Evolutionary conservation across 306 rosid species (phyloP).

Genomic region (Sechiopsis laciniata): DNA sequence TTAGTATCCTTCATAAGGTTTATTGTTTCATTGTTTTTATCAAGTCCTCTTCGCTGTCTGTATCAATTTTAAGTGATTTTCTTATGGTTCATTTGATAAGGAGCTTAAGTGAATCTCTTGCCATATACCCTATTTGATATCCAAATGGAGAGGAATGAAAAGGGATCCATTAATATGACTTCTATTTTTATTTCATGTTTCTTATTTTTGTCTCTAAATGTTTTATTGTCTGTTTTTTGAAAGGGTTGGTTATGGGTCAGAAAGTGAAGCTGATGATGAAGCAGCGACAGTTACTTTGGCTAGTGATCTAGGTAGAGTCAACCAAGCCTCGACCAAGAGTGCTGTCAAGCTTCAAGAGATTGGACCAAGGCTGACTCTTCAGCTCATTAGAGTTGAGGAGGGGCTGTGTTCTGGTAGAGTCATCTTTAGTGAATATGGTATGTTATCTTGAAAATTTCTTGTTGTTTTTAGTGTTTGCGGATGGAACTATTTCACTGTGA

Average conservation of each 20-base stretch:
- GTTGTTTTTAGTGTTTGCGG: background rate
- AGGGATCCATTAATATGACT: background rate
- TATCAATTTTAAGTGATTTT: background rate
- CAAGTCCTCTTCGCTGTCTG: background rate
- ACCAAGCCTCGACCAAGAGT: conserved; percentile 77
- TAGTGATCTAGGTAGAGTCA: conserved; percentile 68
- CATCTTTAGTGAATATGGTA: conserved; percentile 78
- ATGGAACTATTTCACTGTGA: background rate
- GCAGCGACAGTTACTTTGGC: conserved; percentile 79
- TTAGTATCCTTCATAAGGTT: background rate
- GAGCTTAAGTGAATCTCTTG: background rate
- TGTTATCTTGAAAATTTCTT: background rate
- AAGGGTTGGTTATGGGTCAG: conserved; percentile 96
- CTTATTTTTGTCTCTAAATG: background rate
- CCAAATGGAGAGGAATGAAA: background rate
- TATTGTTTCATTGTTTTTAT: background rate
- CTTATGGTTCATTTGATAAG: background rate
- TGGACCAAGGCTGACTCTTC: conserved; percentile 93
- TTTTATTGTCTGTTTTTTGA: conserved; percentile 25
- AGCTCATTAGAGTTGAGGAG: conserved; percentile 76
- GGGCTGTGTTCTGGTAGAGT: conserved; percentile 79
- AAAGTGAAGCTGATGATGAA: conserved; percentile 95
- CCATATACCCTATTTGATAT: background rate
- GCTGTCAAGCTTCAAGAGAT: conserved; percentile 96
- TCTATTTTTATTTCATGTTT: conserved; percentile 6